phyloP scores from a whole-genome alignment of 352 stramenopile genomes.

The Globisporangium sylvaticum region DNA sequence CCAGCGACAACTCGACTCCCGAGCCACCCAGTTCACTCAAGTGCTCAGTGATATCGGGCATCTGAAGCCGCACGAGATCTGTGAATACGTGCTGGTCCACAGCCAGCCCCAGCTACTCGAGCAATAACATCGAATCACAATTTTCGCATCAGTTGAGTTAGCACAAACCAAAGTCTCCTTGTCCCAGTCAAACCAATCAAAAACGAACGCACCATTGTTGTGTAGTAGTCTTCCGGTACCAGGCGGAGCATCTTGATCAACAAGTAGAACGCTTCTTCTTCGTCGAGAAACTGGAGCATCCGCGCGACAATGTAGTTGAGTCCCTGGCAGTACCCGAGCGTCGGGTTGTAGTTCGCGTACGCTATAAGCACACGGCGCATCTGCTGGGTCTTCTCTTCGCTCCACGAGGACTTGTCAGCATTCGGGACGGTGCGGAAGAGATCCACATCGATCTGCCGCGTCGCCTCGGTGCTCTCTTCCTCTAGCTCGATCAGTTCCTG shows the following conservation, averaged over 20 bases:
- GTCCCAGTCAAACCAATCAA: too few relatives aligned
- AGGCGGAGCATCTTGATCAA: conserved; percentile 74
- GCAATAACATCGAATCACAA: conserved; percentile 3
- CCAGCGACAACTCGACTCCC: conserved; percentile 80
- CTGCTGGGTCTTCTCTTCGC: conserved; percentile 57
- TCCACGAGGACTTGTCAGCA: conserved; percentile 62
- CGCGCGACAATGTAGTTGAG: conserved; percentile 86
- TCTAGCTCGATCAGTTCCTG: conserved; percentile 46
- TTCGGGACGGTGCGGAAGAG: conserved; percentile 68
- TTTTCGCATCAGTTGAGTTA: background rate
- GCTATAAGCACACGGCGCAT: conserved; percentile 82
- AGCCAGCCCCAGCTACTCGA: conserved; percentile 62
- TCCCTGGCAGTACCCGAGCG: conserved; percentile 84
- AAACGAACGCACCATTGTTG: conserved; percentile 82
- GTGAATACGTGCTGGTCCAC: conserved; percentile 88
- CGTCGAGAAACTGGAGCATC: conserved; percentile 57
- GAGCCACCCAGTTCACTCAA: conserved; percentile 69
- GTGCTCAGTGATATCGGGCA: conserved; percentile 61
- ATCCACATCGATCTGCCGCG: conserved; percentile 82
- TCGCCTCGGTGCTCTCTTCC: conserved; percentile 60
- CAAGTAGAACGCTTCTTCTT: conserved; percentile 83
- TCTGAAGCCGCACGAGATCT: conserved; percentile 75
- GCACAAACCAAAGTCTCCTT: too few relatives aligned
- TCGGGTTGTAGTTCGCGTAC: conserved; percentile 79
- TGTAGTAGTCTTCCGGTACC: conserved; percentile 86